Conservation (phyloP, 139 green algal genomes). For the Haematococcus lacustris region DNA sequence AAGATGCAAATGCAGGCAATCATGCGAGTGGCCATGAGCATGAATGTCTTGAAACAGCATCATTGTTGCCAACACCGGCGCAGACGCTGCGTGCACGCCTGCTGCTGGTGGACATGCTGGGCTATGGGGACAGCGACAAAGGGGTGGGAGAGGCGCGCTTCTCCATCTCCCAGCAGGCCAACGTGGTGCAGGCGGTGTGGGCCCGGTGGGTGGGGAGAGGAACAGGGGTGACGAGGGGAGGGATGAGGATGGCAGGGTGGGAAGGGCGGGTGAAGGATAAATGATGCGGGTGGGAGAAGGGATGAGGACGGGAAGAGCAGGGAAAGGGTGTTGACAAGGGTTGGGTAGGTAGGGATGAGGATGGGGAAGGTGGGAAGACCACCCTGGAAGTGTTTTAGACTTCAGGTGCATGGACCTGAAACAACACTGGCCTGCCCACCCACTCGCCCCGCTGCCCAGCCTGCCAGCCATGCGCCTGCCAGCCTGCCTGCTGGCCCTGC, state of each 20-base stretch:
- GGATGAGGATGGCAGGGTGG: neutral
- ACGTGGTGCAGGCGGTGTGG: neutral
- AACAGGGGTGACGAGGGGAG: neutral
- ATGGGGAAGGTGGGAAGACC: too few species aligned
- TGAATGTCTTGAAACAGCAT: too few species aligned
- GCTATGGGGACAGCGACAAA: neutral
- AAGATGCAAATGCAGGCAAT: too few species aligned
- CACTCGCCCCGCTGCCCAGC: neutral
- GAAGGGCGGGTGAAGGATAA: neutral
- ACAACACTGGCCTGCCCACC: neutral
- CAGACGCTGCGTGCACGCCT: neutral
- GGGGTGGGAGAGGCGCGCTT: conserved; percentile 4
- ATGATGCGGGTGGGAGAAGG: neutral
- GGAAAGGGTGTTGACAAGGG: too few species aligned
- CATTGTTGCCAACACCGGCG: too few species aligned
- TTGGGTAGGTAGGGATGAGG: too few species aligned
- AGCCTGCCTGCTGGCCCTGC: neutral
- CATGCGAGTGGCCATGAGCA: too few species aligned
- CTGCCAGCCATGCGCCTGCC: neutral
- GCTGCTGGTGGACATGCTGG: neutral
- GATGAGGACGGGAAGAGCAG: too few species aligned
- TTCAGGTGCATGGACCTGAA: neutral
- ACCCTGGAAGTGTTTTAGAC: too few species aligned
- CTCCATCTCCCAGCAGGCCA: neutral
- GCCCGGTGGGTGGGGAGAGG: neutral